Conservation (phyloP, 2,329 filamentous ascomycete genomes). For the Penicillium sp. region DNA sequence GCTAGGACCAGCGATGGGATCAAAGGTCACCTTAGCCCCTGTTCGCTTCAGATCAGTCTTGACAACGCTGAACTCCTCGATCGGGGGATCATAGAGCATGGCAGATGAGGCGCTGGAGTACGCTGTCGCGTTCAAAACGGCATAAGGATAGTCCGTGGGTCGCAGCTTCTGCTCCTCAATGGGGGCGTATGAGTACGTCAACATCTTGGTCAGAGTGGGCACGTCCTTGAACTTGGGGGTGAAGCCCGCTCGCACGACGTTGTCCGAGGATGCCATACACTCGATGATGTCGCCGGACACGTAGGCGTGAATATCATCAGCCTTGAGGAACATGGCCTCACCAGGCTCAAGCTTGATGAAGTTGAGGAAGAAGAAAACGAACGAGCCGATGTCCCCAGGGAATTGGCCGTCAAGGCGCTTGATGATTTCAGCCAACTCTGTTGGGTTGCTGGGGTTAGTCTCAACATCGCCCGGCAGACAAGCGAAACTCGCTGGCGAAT, state of each 20-base stretch:
- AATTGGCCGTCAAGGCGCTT: constrained; percentile 77
- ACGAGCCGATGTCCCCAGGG: constrained; percentile 84
- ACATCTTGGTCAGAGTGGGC: constrained; percentile 78
- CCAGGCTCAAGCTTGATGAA: constrained; percentile 83
- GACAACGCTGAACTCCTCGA: constrained; percentile 92
- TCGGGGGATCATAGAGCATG: constrained; percentile 87
- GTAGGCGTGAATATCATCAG: constrained; percentile 97
- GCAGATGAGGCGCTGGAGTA: constrained; percentile 74
- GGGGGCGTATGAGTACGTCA: constrained; percentile 93
- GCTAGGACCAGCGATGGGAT: constrained; percentile 81
- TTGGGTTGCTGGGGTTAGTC: constrained; percentile 39
- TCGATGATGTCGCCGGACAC: constrained; percentile 79
- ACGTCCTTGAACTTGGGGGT: constrained; percentile 99
- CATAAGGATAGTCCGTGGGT: constrained; percentile 81
- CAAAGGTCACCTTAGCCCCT: constrained; percentile 82
- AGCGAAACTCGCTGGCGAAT: constrained; percentile 70
- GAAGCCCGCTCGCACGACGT: constrained; percentile 94
- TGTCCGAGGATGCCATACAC: constrained; percentile 99
- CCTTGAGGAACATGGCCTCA: constrained; percentile 92
- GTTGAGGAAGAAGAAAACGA: constrained; percentile 97
- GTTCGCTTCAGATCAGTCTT: constrained; percentile 68
- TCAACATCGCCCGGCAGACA: constrained; percentile 41
- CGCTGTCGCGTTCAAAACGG: constrained; percentile 72
- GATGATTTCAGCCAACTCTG: constrained; percentile 74
- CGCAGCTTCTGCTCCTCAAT: constrained; percentile 93